phyloP scores from a whole-genome alignment of 1,139 yeast species.

The Geotrichum citri-aurantii region DNA sequence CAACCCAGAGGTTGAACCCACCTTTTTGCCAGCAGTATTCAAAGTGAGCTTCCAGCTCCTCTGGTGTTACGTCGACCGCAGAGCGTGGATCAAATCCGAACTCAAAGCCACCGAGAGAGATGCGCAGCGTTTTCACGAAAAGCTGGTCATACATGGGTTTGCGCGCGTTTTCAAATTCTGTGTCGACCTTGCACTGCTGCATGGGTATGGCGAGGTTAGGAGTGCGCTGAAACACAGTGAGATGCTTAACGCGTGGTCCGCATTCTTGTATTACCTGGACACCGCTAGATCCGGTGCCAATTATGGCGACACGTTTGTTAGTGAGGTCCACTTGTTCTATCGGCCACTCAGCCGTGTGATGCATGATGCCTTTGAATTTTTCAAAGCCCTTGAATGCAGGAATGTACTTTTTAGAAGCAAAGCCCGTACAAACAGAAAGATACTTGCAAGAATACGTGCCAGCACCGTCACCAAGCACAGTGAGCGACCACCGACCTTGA shows the following conservation, averaged over 20 bases:
- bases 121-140: conserved; percentile 20
- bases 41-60: conserved; percentile 26
- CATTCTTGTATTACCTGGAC: conserved; percentile 39
- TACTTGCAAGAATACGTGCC: conserved; percentile 30
- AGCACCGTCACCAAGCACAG: conserved; percentile 22
- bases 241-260: conserved; percentile 24
- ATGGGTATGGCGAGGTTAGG: conserved; percentile 30
- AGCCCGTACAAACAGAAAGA: conserved; percentile 35
- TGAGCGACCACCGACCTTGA: conserved; percentile 39
- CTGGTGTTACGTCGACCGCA: conserved; percentile 22
- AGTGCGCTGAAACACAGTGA: conserved; percentile 30
- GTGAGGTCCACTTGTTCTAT: conserved; percentile 38
- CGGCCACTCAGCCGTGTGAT: conserved; percentile 49
- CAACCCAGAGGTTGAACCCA: conserved; percentile 30
- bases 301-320: conserved; percentile 38
- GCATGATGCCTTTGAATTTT: conserved; percentile 42
- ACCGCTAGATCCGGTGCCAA: conserved; percentile 47
- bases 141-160: conserved; percentile 20
- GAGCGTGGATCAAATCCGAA: conserved; percentile 19
- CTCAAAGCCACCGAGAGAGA: conserved; percentile 25
- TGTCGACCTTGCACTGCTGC: conserved; percentile 22
- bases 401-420: conserved; percentile 29
- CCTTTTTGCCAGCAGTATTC: conserved; percentile 25
- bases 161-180: conserved; percentile 15
- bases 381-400: conserved; percentile 36